phyloP scores from a whole-genome alignment of 192 early-diverging fungal species.

The Backusella psychrophila region DNA sequence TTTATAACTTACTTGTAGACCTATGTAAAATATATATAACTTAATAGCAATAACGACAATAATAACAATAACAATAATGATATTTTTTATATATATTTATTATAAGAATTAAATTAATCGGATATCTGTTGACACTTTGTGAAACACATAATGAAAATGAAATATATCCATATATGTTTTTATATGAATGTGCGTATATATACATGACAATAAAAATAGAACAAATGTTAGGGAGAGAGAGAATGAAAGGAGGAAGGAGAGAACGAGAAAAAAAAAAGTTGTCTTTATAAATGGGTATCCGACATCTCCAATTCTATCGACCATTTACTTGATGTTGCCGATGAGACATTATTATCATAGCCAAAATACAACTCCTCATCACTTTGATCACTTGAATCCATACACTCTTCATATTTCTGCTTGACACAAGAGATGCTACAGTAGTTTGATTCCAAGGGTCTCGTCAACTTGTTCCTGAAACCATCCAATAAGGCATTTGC shows the following conservation, averaged over 20 bases:
- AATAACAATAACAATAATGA: neutral
- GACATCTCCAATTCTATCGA: neutral
- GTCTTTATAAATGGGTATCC: neutral
- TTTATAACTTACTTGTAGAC: neutral
- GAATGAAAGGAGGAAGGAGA: neutral
- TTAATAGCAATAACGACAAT: neutral
- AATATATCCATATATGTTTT: neutral
- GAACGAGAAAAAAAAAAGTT: neutral
- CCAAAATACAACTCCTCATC: slow-evolving; percentile 7
- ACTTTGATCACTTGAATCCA: slow-evolving; percentile 14
- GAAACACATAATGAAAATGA: neutral
- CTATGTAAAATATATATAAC: neutral
- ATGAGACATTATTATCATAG: neutral
- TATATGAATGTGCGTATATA: neutral
- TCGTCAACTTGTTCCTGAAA: slow-evolving; percentile 18
- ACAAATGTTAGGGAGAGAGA: neutral
- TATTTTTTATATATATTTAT: neutral
- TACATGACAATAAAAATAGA: neutral
- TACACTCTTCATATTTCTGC: neutral
- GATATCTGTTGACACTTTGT: slow-evolving; percentile 6
- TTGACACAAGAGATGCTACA: slow-evolving; percentile 19
- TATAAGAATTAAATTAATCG: neutral
- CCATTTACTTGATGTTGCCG: neutral
- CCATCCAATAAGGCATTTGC: slow-evolving; percentile 36
- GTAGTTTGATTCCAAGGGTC: slow-evolving; percentile 19